Base-by-base conservation (phyloP, 495 filamentous ascomycete species). In the Ascodesmis nigricans region DNA sequence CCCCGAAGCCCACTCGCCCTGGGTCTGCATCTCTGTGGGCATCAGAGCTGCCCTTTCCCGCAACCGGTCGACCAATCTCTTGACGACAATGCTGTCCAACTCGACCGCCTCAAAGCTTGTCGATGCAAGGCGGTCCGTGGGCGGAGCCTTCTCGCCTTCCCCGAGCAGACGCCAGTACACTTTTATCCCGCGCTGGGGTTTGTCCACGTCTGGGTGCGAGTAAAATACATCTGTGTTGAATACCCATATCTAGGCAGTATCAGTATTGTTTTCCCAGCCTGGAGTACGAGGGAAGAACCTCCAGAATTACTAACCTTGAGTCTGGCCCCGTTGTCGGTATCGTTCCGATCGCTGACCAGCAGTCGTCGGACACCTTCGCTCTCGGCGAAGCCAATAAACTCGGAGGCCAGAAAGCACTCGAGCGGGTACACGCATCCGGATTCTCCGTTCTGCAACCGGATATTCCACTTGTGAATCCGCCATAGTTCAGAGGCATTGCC, bases 201-300 rank as follows among this genome's bases (percentile, higher is more conserved):
- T 31, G 11, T n/a, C 8, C 4, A 17, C 32, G 3, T 21, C 9
- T n/a, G 41, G 23, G 1, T 29, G 36, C 10, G 38, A 67, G 42
- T 75, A 83, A 5, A 59, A 55, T 16, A 81, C 62, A 42, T 73
- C 62, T 13, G 65, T 64, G 37, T 73, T 80, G 42, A 83, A 73
- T 7, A 77, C 60, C 78, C 78, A 83, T 7, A 67, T 39, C 29
- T 67, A 55, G 20, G 19, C 5, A 18, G n/a, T 4, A 20, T 33
- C 10, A 63, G 44, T 16, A n/a, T n/a, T n/a, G n/a, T n/a, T n/a
- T n/a, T n/a, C n/a, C n/a, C n/a, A n/a, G n/a, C n/a, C n/a, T n/a
- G n/a, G n/a, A n/a, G n/a, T n/a, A n/a, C n/a, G n/a, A n/a, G n/a
- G n/a, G n/a, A n/a, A n/a, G n/a, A n/a, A n/a, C n/a, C n/a, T n/a